phyloP scores from a whole-genome alignment of 768 basidiomycete species.

The Kwoniella botswanensis region DNA sequence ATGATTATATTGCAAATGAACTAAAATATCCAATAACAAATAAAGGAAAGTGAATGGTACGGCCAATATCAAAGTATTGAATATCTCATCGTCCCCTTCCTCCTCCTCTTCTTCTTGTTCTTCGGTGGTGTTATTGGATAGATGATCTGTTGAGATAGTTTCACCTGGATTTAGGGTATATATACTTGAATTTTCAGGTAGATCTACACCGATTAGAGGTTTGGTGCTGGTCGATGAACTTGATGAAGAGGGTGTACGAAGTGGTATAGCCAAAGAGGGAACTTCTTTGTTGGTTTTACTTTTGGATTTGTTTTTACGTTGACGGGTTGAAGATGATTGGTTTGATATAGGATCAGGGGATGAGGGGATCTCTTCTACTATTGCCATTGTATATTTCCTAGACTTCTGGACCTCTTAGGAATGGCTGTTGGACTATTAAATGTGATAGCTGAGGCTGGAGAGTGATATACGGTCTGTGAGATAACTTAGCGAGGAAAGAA shows the following conservation, averaged over 20 bases:
- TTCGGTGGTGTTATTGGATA: background rate
- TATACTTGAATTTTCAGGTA: background rate
- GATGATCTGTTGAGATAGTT: slow-evolving; percentile 2
- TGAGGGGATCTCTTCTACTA: slow-evolving; percentile 8
- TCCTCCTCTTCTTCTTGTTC: slow-evolving; percentile 3
- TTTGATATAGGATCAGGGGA: too few species aligned
- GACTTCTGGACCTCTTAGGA: too few species aligned
- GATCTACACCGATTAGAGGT: slow-evolving; percentile 4
- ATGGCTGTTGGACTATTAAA: too few species aligned
- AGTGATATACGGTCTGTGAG: too few species aligned
- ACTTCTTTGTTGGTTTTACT: background rate
- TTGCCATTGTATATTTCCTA: background rate
- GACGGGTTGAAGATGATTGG: background rate
- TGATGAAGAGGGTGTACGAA: background rate
- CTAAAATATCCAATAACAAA: slow-evolving; percentile 53
- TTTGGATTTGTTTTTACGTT: slow-evolving; percentile 8
- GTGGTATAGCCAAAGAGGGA: background rate
- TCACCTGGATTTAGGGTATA: slow-evolving; percentile 16
- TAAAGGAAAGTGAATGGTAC: slow-evolving; percentile 55
- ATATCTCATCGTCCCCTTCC: slow-evolving; percentile 45
- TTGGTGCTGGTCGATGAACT: background rate
- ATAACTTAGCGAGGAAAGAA: too few species aligned
- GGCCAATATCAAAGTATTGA: slow-evolving; percentile 48
- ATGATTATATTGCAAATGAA: slow-evolving; percentile 52
- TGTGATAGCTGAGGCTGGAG: too few species aligned